Base-by-base conservation (phyloP, 352 stramenopile genomes). In the Phytophthora sp. region DNA sequence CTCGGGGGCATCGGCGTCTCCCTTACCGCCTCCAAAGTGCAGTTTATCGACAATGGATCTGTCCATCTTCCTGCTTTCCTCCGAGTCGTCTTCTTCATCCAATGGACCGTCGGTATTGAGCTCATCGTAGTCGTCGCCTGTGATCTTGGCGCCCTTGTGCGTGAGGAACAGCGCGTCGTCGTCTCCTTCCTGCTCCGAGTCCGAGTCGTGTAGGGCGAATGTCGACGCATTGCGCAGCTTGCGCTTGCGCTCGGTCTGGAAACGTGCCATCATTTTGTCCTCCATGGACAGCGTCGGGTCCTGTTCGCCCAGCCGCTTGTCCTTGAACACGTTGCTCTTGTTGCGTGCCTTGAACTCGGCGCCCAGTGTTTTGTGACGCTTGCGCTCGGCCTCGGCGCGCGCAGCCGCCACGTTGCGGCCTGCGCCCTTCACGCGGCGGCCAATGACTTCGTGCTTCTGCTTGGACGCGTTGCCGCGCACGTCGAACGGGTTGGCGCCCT, bases 251-350 rank as follows among this genome's bases (percentile, higher is more conserved):
- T 96, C 89, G 16, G 77, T 90, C 72, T 96, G 89, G 74, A 97
- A 96, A 44, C 90, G 87, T 23, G 85, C 77, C 69, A 97, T 94
- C 89, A 97, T 96, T 68, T 96, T 96, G 76, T 97, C 90, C 58
- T 97, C 90, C n/a, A 96, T 72, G 55, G 90, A 96, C 71, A 97
- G 79, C 11, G 71, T 82, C 20, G 86, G 71, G 59, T 94, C 85
- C 61, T 95, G 82, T 50, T 96, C 90, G 26, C 90, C 90, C 13
- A 97, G 71, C 4, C 90, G 89, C 20, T 81, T 79, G 69, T 98
- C 92, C 31, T 86, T 76, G 69, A 97, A 97, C 56, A 84, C 78
- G 66, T 97, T 98, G 31, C 85, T 92, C 69, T 95, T 96, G 73
- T 96, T 89, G 38, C 84, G 91, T 21, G 69, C 52, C 24, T 88